phyloP scores from a whole-genome alignment of 495 filamentous ascomycete genomes.

The Aspergillus bertholletiae region DNA sequence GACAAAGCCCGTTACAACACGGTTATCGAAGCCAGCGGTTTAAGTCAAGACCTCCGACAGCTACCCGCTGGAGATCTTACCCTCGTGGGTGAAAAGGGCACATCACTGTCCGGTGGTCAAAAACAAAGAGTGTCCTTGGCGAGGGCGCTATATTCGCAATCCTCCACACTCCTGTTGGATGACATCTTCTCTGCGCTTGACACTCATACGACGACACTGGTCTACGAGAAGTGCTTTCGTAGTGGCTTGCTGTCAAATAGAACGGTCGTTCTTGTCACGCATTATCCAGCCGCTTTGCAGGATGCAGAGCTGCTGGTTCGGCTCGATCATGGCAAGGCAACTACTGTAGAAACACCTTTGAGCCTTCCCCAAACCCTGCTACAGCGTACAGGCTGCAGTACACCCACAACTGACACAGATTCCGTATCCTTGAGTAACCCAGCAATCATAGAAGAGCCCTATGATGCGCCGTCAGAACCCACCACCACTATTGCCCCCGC shows the following conservation, averaged over 20 bases:
- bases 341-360: conserved; percentile 5
- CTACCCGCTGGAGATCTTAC: conserved; percentile 59
- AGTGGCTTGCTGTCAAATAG: conserved; percentile 55
- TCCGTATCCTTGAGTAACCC: background rate
- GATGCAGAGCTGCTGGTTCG: conserved; percentile 42
- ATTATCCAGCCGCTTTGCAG: conserved; percentile 45
- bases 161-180: conserved; percentile 56
- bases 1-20: conserved; percentile 52
- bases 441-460: background rate
- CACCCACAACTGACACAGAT: conserved; percentile 4
- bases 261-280: conserved; percentile 64
- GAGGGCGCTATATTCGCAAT: conserved; percentile 59
- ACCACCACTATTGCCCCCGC: background rate
- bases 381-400: conserved; percentile 3
- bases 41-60: conserved; percentile 56
- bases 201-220: conserved; percentile 63
- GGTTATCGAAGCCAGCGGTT: conserved; percentile 54
- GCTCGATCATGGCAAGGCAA: conserved; percentile 36
- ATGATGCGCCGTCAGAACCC: conserved; percentile 8
- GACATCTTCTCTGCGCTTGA: conserved; percentile 59
- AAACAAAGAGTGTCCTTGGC: conserved; percentile 59
- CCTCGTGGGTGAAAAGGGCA: conserved; percentile 59
- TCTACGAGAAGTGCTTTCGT: conserved; percentile 58
- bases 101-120: conserved; percentile 65
- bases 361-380: background rate